These are phyloP conservation scores for Agaricus subrufescens DNA, from an alignment of 768 basidiomycete genomes.

Conservation along the genomic window DNA sequence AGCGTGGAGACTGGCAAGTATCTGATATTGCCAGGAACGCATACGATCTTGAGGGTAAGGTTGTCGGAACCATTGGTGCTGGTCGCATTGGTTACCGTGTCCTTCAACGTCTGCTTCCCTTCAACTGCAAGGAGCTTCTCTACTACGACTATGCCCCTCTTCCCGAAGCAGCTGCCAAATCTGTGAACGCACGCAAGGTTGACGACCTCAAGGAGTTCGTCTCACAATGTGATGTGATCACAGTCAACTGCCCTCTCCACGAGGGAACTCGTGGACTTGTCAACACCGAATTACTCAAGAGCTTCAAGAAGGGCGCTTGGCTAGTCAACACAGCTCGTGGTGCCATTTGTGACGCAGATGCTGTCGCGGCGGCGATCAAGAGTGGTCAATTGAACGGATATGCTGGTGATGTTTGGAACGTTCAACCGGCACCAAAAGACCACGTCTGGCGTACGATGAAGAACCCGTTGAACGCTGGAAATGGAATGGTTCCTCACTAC, in stretches of 20 bases:
- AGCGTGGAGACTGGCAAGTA: slow-evolving; percentile 84
- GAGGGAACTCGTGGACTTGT: slow-evolving; percentile 78
- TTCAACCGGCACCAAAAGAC: slow-evolving; percentile 82
- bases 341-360: slow-evolving; percentile 84
- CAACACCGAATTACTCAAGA: slow-evolving; percentile 75
- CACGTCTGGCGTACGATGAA: slow-evolving; percentile 83
- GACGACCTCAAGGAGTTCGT: slow-evolving; percentile 67
- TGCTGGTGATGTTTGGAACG: slow-evolving; percentile 76
- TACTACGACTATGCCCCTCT: slow-evolving; percentile 85
- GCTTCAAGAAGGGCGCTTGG: slow-evolving; percentile 92
- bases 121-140: slow-evolving; percentile 85
- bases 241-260: slow-evolving; percentile 87
- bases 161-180: slow-evolving; percentile 57
- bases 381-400: slow-evolving; percentile 71
- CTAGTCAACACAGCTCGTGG: slow-evolving; percentile 93
- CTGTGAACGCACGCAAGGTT: slow-evolving; percentile 69
- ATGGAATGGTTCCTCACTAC: slow-evolving; percentile 88
- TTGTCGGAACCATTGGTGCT: slow-evolving; percentile 86
- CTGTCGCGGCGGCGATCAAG: slow-evolving; percentile 69
- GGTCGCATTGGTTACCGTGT: slow-evolving; percentile 83
- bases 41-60: slow-evolving; percentile 87
- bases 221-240: slow-evolving; percentile 68
- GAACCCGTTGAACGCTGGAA: slow-evolving; percentile 79
- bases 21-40: slow-evolving; percentile 78
- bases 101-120: slow-evolving; percentile 72